Evolutionary conservation across 768 basidiomycete species (phyloP), one percentile per base, ranked within the genome.

Genomic region (Amanita inopinata): DNA sequence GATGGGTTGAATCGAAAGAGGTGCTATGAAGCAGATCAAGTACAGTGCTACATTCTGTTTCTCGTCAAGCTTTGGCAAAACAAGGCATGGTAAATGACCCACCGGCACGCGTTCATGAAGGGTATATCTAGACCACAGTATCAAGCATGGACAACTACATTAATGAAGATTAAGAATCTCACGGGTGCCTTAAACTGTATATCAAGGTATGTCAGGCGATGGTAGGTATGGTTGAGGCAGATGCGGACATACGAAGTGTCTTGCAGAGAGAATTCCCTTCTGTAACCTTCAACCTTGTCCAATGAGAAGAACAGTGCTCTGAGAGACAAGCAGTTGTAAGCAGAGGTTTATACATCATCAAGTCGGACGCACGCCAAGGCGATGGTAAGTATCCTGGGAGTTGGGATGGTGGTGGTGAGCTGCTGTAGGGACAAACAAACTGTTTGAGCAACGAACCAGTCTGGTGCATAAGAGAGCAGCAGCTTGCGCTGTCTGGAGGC

Each of bases 101-200:
- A 85, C 83, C 3, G 86, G 83, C 7, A 91, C 73, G 43, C 89
- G 79, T 58, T 92, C 88, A 36, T 85, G 75, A 9, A 74, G 64
- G 9, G 86, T 74, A 59, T 67, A 83, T 24, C 84, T 86, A 28
- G 19, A 45, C 38, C 46, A 28, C 23, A 5, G n/a, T 24, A 38
- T 44, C 10, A 31, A 33, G 33, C 19, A 15, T 32, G 12, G 33
- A 25, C 20, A 18, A 31, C 27, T 28, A n/a, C 2, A 42, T 24
- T 2, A 38, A 15, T 25, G n/a, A 35, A 43, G 36, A 41, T 37
- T 47, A 33, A 46, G 10, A 38, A 28, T 36, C 70, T 53, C 50
- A 71, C 69, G 69, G 60, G 51, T 65, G 60, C 46, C 60, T 59
- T 35, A 69, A 56, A 12, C 70, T 71, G 40, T 20, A 28, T 44